A percentile compares a stretch with the other conserved stretches of the same genome.
Evolutionary conservation across 179 eudicot species (phyloP).

Genomic region (Sideroxylon spinosum): DNA sequence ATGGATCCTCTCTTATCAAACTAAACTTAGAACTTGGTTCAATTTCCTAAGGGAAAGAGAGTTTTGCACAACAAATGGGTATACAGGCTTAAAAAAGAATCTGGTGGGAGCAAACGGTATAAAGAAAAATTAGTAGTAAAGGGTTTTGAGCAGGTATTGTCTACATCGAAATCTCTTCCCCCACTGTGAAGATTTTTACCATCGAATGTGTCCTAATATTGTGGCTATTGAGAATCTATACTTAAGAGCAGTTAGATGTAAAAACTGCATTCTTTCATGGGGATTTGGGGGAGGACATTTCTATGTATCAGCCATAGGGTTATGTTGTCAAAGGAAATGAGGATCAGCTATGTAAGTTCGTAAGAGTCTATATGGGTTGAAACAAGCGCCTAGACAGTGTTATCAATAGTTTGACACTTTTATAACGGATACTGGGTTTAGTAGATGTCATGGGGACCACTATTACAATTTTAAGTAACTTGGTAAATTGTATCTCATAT

Average conservation of each 20-base stretch:
- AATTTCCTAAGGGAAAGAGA: neutral
- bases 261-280: neutral
- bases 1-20: no score
- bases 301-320: neutral
- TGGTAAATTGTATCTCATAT: neutral
- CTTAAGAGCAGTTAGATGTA: neutral
- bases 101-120: no score
- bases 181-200: neutral
- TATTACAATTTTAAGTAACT: neutral
- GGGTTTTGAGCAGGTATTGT: constrained; percentile 4
- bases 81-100: no score
- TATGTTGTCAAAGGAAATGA: neutral
- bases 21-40: no score
- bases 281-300: neutral
- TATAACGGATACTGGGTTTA: neutral
- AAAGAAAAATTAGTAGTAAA: neutral
- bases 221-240: neutral
- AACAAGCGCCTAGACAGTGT: neutral
- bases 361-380: neutral
- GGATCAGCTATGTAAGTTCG: neutral
- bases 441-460: neutral
- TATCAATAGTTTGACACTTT: neutral
- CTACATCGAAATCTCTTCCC: neutral
- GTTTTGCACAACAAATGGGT: neutral
- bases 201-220: neutral